Conservation (phyloP, 2,329 filamentous ascomycete species). For the Cladophialophora carrionii region DNA sequence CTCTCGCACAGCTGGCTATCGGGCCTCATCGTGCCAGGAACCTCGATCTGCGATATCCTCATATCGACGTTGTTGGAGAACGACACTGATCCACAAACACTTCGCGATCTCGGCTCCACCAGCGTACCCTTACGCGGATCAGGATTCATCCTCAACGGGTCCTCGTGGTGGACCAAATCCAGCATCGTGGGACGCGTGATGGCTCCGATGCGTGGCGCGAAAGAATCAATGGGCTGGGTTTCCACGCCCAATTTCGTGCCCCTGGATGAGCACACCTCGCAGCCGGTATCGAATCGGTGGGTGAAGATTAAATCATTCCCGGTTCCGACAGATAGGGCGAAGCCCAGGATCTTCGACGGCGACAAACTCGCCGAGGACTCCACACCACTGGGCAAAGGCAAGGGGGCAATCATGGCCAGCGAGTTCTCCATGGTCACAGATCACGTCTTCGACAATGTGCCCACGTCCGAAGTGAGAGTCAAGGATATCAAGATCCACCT, state of each 20-base stretch:
- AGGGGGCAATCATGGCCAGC: slow-evolving; percentile 45
- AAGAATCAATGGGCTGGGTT: slow-evolving; percentile 62
- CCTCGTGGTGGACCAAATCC: slow-evolving; percentile 62
- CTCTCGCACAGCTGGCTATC: slow-evolving; percentile 60
- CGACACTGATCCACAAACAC: slow-evolving; percentile 49
- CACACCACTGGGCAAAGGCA: slow-evolving; percentile 45
- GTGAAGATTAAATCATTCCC: slow-evolving; percentile 51
- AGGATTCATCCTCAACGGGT: slow-evolving; percentile 54
- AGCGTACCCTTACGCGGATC: slow-evolving; percentile 55
- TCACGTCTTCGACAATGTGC: slow-evolving; percentile 27
- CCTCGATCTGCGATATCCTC: slow-evolving; percentile 58
- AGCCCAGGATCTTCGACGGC: slow-evolving; percentile 51
- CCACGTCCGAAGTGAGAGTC: slow-evolving; percentile 31
- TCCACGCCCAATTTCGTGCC: slow-evolving; percentile 48
- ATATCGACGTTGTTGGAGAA: slow-evolving; percentile 62
- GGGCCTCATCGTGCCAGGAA: slow-evolving; percentile 59
- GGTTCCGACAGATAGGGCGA: slow-evolving; percentile 39
- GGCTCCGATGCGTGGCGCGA: slow-evolving; percentile 49
- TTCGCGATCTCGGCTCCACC: slow-evolving; percentile 54
- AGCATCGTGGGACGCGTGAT: slow-evolving; percentile 60
- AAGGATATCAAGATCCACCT: slow-evolving; percentile 40
- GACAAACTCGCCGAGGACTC: slow-evolving; percentile 47
- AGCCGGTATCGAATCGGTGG: slow-evolving; percentile 52
- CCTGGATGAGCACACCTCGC: slow-evolving; percentile 39
- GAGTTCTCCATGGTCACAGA: slow-evolving; percentile 48